A percentile compares a stretch with the other conserved stretches of the same genome.
phyloP scores from a whole-genome alignment of 164 flowering plant species.

The Euptelea pleiosperma region DNA sequence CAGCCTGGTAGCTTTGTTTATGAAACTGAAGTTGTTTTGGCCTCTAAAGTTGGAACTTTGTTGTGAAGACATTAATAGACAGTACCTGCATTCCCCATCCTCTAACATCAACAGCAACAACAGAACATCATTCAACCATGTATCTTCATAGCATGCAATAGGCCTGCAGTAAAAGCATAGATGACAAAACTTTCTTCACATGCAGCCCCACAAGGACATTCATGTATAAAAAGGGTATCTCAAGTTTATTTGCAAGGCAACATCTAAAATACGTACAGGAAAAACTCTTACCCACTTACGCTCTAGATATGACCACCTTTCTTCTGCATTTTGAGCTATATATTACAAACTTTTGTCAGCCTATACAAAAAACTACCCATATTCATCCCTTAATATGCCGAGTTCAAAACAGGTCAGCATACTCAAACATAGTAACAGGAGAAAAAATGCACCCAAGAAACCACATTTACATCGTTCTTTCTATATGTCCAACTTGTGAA shows the following conservation, averaged over 20 bases:
- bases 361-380: conserved; percentile 43
- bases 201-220: conserved; percentile 8
- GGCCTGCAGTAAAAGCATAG: no score
- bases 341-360: conserved; percentile 41
- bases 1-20: no score
- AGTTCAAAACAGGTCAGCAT: conserved; percentile 25
- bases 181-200: conserved; percentile 5
- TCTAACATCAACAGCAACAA: no score
- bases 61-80: no score
- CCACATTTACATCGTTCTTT: conserved; percentile 29
- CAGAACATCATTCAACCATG: no score
- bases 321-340: conserved; percentile 35
- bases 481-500: not conserved
- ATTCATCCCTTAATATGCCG: conserved; percentile 25
- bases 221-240: not conserved
- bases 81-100: no score
- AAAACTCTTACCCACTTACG: conserved; percentile 1
- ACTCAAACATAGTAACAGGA: conserved; percentile 9
- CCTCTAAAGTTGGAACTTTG: no score
- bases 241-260: conserved; percentile 20
- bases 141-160: no score
- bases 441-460: conserved; percentile 24
- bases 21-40: no score
- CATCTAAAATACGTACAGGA: conserved; percentile 29
- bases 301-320: conserved; percentile 26